Conservation (phyloP, 2,329 filamentous ascomycete genomes). For the Hypoxylon sp. region DNA sequence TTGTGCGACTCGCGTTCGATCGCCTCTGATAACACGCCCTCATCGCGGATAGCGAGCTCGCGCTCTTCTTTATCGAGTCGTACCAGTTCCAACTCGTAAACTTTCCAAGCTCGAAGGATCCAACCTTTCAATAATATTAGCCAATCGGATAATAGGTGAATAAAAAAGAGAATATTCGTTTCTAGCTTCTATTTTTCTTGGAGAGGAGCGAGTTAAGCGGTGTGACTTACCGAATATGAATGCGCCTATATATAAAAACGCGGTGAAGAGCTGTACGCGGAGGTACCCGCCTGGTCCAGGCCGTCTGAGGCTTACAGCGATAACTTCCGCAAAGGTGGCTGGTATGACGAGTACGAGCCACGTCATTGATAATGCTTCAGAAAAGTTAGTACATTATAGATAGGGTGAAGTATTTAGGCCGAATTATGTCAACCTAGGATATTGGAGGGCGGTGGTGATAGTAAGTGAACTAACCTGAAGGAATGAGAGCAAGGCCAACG, state of each 20-base stretch:
- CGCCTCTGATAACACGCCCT: slow-evolving; percentile 45
- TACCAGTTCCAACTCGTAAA: slow-evolving; percentile 57
- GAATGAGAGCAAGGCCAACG: slow-evolving; percentile 77
- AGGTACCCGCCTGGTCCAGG: slow-evolving; percentile 63
- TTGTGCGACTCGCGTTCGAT: slow-evolving; percentile 37
- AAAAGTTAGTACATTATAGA: slow-evolving; percentile 28
- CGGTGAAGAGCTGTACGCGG: slow-evolving; percentile 71
- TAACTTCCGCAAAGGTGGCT: slow-evolving; percentile 77
- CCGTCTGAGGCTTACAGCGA: slow-evolving; percentile 70
- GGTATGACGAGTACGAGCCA: slow-evolving; percentile 82
- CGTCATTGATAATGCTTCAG: slow-evolving; percentile 71
- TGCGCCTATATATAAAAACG: slow-evolving; percentile 71
- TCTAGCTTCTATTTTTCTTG: not conserved
- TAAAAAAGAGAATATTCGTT: not conserved
- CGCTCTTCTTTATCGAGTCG: slow-evolving; percentile 51
- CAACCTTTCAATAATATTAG: slow-evolving; percentile 54
- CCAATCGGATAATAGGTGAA: slow-evolving; percentile 14
- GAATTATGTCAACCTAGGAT: not conserved
- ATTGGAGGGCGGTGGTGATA: not conserved
- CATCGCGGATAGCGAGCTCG: slow-evolving; percentile 51
- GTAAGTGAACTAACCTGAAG: slow-evolving; percentile 64
- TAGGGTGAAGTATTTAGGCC: not conserved
- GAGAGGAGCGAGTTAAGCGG: slow-evolving; percentile 2
- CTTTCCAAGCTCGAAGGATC: slow-evolving; percentile 61
- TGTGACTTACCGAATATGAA: slow-evolving; percentile 61